Evolutionary conservation across 2,329 filamentous ascomycete genomes (phyloP).

Genomic region (Parastagonospora nodorum): DNA sequence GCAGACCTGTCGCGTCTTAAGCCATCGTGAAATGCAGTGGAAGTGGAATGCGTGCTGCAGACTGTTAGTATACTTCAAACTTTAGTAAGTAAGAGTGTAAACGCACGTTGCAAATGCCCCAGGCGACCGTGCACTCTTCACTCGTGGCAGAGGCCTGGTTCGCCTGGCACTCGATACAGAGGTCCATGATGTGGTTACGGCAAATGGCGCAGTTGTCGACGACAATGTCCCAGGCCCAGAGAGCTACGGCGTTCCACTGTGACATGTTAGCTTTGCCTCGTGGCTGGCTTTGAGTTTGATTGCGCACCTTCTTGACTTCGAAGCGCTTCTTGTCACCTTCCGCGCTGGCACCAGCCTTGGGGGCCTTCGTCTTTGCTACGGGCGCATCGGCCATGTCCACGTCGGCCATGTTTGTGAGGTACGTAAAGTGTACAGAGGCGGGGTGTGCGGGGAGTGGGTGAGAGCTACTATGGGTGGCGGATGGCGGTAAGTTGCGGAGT

Average conservation of each 20-base stretch:
- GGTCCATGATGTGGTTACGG: slow-evolving; percentile 99
- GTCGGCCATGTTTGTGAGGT: slow-evolving; percentile 73
- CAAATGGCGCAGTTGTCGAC: slow-evolving; percentile 99
- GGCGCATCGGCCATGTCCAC: slow-evolving; percentile 94
- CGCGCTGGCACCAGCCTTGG: slow-evolving; percentile 58
- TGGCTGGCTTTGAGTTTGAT: background rate
- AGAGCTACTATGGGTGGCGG: slow-evolving; percentile 4
- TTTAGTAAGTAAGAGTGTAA: background rate
- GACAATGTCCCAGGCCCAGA: slow-evolving; percentile 99
- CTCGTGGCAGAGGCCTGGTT: slow-evolving; percentile 97
- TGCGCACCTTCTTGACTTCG: slow-evolving; percentile 92
- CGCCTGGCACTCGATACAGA: slow-evolving; percentile 98
- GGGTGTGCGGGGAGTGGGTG: slow-evolving; percentile 25
- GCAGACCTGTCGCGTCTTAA: slow-evolving; percentile 98
- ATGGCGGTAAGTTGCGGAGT: background rate
- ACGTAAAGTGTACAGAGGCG: slow-evolving; percentile 16
- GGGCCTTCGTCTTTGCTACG: slow-evolving; percentile 57
- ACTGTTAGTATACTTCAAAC: slow-evolving; percentile 42
- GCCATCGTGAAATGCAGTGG: slow-evolving; percentile 98
- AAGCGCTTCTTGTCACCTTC: slow-evolving; percentile 86
- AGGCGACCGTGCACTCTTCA: slow-evolving; percentile 97
- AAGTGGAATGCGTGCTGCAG: slow-evolving; percentile 96
- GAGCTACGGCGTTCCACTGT: slow-evolving; percentile 96
- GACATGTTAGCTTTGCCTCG: slow-evolving; percentile 22
- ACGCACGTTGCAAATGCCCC: slow-evolving; percentile 98